Percentiles rank a stretch among this genome's conserved stretches.
These are phyloP conservation scores for Metroxylon sagu DNA, from an alignment of 176 grass and related monocot species.

Conservation along the genomic window DNA sequence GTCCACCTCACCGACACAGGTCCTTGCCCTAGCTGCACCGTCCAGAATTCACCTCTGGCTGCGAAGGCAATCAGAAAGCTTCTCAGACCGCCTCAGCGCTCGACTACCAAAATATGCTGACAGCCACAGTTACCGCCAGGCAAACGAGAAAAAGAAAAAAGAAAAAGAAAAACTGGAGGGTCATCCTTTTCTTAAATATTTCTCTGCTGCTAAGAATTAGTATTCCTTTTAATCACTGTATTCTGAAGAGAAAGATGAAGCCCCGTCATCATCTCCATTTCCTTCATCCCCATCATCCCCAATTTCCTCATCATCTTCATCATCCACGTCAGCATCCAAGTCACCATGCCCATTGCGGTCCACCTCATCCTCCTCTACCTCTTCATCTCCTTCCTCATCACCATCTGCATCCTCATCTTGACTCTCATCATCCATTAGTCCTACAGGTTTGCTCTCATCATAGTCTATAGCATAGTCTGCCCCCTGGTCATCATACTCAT, in stretches of 20 bases:
- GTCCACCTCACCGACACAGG: too few species aligned
- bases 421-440: constrained; percentile 33
- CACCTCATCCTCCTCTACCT: constrained; percentile 40
- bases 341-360: constrained; percentile 15
- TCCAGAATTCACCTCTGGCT: too few species aligned
- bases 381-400: constrained; percentile 2
- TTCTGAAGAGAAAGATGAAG: constrained; percentile 41
- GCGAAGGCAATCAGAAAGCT: too few species aligned
- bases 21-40: too few species aligned
- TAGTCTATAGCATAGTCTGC: constrained; percentile 32
- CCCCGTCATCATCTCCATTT: constrained; percentile 35
- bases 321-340: constrained; percentile 37
- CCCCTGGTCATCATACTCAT: constrained; percentile 55
- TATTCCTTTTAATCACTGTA: constrained; percentile 43
- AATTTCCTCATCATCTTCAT: constrained; percentile 1
- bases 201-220: too few species aligned
- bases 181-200: too few species aligned
- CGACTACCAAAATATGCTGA: too few species aligned
- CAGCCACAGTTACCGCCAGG: too few species aligned
- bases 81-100: too few species aligned
- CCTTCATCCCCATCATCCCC: constrained; percentile 35
- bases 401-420: constrained; percentile 12
- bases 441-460: constrained; percentile 21
- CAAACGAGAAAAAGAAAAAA: too few species aligned
- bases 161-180: too few species aligned